These are phyloP conservation scores for Rhamnella rubrinervis DNA, from an alignment of 331 rosid species.

Conservation along the genomic window DNA sequence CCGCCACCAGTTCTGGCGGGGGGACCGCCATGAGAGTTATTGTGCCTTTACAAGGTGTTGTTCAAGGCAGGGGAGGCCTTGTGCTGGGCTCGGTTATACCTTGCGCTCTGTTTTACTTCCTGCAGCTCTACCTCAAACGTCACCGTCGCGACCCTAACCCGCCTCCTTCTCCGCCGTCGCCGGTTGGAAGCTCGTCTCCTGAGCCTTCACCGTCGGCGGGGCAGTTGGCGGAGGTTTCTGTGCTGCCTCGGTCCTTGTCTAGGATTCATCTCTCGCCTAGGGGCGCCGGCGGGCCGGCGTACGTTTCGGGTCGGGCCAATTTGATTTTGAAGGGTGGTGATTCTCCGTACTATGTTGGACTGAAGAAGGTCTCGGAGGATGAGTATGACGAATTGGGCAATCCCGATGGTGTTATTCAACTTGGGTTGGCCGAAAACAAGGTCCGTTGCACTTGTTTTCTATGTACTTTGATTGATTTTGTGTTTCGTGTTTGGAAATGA, in stretches of 20 bases:
- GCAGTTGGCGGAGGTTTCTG: constrained; percentile 32
- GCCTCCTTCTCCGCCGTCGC: constrained; percentile 34
- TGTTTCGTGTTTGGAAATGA: background rate
- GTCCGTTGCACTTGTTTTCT: constrained; percentile 39
- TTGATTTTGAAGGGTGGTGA: constrained; percentile 37
- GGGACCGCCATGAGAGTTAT: constrained; percentile 79
- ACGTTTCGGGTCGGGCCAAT: constrained; percentile 54
- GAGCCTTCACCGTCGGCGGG: constrained; percentile 21
- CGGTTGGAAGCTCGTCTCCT: constrained; percentile 20
- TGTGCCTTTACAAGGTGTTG: constrained; percentile 89
- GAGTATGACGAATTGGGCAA: constrained; percentile 56
- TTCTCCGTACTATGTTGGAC: constrained; percentile 53
- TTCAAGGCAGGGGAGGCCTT: constrained; percentile 88
- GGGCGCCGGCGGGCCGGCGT: constrained; percentile 38
- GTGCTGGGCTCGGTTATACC: constrained; percentile 86
- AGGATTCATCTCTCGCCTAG: constrained; percentile 51
- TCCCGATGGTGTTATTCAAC: constrained; percentile 71
- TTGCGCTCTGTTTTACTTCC: constrained; percentile 83
- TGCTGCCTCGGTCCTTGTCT: constrained; percentile 54
- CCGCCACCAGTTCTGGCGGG: constrained; percentile 35
- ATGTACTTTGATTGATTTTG: background rate
- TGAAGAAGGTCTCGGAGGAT: constrained; percentile 52
- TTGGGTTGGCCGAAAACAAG: constrained; percentile 64
- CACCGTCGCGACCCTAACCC: constrained; percentile 35
- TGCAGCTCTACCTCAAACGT: constrained; percentile 70